phyloP scores from a whole-genome alignment of 768 basidiomycete genomes.

The Exsudoporus frostii region DNA sequence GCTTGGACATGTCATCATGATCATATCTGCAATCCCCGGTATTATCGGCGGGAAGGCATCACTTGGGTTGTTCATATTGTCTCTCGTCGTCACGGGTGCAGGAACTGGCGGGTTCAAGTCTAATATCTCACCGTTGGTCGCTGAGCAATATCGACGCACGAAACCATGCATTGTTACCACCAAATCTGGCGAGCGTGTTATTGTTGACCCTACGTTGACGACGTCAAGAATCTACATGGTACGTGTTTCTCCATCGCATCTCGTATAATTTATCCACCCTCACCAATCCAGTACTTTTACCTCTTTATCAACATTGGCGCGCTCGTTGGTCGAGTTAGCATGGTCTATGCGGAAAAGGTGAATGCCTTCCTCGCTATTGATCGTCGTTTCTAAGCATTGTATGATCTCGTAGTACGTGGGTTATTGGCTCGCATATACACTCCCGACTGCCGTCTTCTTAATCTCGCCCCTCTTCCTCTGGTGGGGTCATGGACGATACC shows the following conservation, averaged over 20 bases:
- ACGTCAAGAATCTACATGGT: constrained; percentile 74
- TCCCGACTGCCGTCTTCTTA: constrained; percentile 62
- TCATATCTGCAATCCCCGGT: constrained; percentile 62
- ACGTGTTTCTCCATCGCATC: constrained; percentile 4
- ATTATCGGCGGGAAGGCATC: constrained; percentile 55
- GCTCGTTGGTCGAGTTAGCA: constrained; percentile 61
- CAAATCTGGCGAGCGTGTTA: constrained; percentile 61
- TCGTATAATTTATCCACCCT: background rate
- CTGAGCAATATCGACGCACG: constrained; percentile 66
- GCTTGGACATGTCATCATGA: constrained; percentile 62
- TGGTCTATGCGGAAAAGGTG: constrained; percentile 67
- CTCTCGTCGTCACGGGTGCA: constrained; percentile 54
- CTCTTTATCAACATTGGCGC: constrained; percentile 74
- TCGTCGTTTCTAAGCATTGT: constrained; percentile 4
- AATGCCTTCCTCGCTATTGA: background rate
- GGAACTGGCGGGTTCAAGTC: constrained; percentile 74
- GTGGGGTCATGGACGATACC: constrained; percentile 53
- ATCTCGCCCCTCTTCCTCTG: constrained; percentile 59
- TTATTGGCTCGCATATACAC: constrained; percentile 62
- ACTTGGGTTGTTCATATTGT: constrained; percentile 51
- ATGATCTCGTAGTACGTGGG: constrained; percentile 47
- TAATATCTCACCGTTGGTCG: constrained; percentile 75
- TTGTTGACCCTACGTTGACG: constrained; percentile 71
- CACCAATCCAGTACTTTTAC: constrained; percentile 52
- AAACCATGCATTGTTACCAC: constrained; percentile 50